Percentiles rank a stretch among this genome's conserved stretches.
These are phyloP conservation scores for Typha latifolia DNA, from an alignment of 176 grass and related monocot species.

Conservation along the genomic window DNA sequence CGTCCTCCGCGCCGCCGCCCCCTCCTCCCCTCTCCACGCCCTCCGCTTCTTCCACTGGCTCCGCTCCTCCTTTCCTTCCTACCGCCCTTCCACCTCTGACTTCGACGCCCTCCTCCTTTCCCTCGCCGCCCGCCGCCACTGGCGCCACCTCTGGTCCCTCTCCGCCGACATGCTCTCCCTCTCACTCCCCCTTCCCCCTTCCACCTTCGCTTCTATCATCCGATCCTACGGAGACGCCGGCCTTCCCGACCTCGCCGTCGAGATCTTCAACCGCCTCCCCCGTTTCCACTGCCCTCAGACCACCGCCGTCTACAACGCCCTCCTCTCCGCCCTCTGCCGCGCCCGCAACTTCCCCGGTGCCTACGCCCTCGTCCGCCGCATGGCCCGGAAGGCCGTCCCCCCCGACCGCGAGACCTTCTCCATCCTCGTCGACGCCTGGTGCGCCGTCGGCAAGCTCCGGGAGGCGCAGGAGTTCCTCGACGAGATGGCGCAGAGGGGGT, in stretches of 20 bases:
- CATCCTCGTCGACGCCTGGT: constrained; percentile 89
- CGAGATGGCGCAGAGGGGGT: constrained; percentile 69
- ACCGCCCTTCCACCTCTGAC: constrained; percentile 56
- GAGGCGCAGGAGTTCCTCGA: constrained; percentile 90
- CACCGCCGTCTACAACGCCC: constrained; percentile 74
- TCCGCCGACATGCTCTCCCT: constrained; percentile 61
- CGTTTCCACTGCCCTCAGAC: constrained; percentile 78
- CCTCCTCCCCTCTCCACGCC: constrained; percentile 58
- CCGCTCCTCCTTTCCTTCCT: constrained; percentile 33
- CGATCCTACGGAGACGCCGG: constrained; percentile 62
- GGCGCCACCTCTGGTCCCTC: constrained; percentile 72
- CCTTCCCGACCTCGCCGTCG: constrained; percentile 65
- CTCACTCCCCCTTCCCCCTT: constrained; percentile 45
- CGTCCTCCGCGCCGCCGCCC: constrained; percentile 52
- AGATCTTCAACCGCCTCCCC: constrained; percentile 82
- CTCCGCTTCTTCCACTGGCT: constrained; percentile 81
- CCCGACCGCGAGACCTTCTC: constrained; percentile 76
- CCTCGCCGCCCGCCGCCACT: constrained; percentile 54
- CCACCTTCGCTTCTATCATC: constrained; percentile 72
- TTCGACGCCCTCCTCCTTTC: constrained; percentile 78
- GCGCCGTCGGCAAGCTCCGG: constrained; percentile 68
- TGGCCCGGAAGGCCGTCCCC: constrained; percentile 57
- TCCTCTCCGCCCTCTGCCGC: constrained; percentile 76
- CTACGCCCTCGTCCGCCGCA: constrained; percentile 84
- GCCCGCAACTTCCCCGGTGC: constrained; percentile 66